These are phyloP conservation scores for Pedinophyceae sp. DNA, from an alignment of 139 green algal genomes.

Conservation along the genomic window DNA sequence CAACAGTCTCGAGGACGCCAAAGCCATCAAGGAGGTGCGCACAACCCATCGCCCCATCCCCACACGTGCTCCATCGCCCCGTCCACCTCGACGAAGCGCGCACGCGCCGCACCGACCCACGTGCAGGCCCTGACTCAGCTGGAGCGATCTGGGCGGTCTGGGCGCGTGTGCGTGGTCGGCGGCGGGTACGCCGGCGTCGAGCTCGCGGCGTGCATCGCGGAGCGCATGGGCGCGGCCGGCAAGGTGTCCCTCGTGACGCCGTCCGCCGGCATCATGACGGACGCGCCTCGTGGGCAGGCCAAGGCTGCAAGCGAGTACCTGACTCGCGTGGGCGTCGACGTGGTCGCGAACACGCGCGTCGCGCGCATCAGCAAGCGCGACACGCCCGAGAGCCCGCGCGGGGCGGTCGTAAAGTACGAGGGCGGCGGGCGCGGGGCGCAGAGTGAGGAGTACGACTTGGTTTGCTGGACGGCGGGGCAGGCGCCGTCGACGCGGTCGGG, in stretches of 20 bases:
- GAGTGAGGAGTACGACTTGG: slow-evolving; percentile 38
- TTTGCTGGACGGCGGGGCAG: slow-evolving; percentile 73
- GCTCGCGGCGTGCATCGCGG: slow-evolving; percentile 53
- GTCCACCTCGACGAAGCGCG: no score
- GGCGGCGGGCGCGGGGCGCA: slow-evolving; percentile 9
- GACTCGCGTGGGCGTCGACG: slow-evolving; percentile 1
- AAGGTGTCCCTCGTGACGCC: slow-evolving; percentile 54
- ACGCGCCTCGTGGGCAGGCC: slow-evolving; percentile 1
- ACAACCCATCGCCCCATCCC: not conserved
- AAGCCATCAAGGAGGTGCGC: slow-evolving; percentile 10
- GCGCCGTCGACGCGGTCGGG: slow-evolving; percentile 2
- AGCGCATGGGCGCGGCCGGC: slow-evolving; percentile 31
- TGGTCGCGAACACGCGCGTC: slow-evolving; percentile 2
- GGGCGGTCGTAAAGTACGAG: not conserved
- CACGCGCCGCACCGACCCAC: no score
- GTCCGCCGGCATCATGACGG: slow-evolving; percentile 39
- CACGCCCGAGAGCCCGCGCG: not conserved
- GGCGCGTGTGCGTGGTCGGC: slow-evolving; percentile 73
- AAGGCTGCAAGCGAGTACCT: slow-evolving; percentile 5
- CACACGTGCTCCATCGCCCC: no score
- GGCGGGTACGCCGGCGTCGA: slow-evolving; percentile 82
- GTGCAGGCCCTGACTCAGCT: no score
- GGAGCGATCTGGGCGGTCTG: no score
- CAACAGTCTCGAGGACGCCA: slow-evolving; percentile 52
- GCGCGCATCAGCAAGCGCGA: not conserved